These are phyloP conservation scores for Pseudopithomyces maydicus DNA, from an alignment of 2,329 filamentous ascomycete species.

Conservation along the genomic window DNA sequence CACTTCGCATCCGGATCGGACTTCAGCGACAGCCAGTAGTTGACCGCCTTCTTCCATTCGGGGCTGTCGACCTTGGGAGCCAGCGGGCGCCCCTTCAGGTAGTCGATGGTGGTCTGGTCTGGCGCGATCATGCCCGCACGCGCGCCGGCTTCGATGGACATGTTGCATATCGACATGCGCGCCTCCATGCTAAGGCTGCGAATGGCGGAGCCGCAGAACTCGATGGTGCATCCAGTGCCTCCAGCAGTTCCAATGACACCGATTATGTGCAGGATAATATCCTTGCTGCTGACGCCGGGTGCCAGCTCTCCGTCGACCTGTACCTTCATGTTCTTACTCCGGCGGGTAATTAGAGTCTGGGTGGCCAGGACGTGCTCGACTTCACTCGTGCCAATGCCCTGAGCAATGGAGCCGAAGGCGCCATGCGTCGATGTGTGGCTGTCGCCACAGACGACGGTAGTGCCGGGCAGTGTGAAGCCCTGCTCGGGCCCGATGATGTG, in stretches of 20 bases:
- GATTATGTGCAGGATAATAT: slow-evolving; percentile 91
- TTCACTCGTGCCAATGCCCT: slow-evolving; percentile 97
- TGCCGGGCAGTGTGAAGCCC: slow-evolving; percentile 95
- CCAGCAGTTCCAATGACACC: slow-evolving; percentile 93
- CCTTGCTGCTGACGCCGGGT: slow-evolving; percentile 93
- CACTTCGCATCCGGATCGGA: slow-evolving; percentile 89
- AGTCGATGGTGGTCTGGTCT: slow-evolving; percentile 91
- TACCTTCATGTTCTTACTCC: slow-evolving; percentile 98
- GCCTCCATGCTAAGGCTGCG: slow-evolving; percentile 91
- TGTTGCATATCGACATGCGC: slow-evolving; percentile 99
- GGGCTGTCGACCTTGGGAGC: slow-evolving; percentile 82
- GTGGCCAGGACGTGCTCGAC: slow-evolving; percentile 98
- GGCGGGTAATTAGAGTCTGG: slow-evolving; percentile 90
- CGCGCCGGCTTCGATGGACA: slow-evolving; percentile 96
- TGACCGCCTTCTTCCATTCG: slow-evolving; percentile 86
- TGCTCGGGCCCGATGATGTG: slow-evolving; percentile 99
- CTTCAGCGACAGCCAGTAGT: slow-evolving; percentile 85
- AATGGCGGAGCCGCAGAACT: slow-evolving; percentile 96
- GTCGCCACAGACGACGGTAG: slow-evolving; percentile 96
- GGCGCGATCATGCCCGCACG: slow-evolving; percentile 96
- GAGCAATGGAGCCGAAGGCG: slow-evolving; percentile 91
- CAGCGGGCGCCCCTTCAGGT: slow-evolving; percentile 87
- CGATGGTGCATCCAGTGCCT: slow-evolving; percentile 92
- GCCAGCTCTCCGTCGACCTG: slow-evolving; percentile 90
- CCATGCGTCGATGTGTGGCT: slow-evolving; percentile 98